Percentiles rank a stretch among this genome's conserved stretches.
phyloP scores from a whole-genome alignment of 805 yeast genomes.

The Candida bentonensis region DNA sequence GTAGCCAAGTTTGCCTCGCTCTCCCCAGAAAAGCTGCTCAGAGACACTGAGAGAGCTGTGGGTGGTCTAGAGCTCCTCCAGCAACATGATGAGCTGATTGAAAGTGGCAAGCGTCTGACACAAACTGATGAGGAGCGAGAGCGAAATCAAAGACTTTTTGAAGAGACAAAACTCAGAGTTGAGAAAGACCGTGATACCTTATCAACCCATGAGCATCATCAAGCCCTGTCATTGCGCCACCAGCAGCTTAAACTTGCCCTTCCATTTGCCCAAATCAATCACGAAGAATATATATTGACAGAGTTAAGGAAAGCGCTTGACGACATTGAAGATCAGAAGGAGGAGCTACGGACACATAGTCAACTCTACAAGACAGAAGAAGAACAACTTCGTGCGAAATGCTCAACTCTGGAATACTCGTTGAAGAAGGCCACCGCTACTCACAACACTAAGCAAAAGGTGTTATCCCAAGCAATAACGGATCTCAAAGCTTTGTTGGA shows the following conservation, averaged over 20 bases:
- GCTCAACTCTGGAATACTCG: too few species aligned
- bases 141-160: slow-evolving; percentile 19
- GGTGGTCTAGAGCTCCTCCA: slow-evolving; percentile 43
- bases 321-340: slow-evolving; percentile 30
- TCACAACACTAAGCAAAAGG: too few species aligned
- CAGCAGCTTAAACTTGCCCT: slow-evolving; percentile 3
- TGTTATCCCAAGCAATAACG: too few species aligned
- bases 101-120: slow-evolving; percentile 30
- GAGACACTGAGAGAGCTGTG: slow-evolving; percentile 71
- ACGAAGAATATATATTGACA: slow-evolving; percentile 1
- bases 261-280: background rate
- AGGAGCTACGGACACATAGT: slow-evolving; percentile 15
- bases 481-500: too few species aligned
- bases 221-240: background rate
- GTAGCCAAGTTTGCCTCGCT: slow-evolving; percentile 84
- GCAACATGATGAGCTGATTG: slow-evolving; percentile 43
- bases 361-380: background rate
- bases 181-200: slow-evolving; percentile 18
- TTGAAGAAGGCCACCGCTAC: too few species aligned
- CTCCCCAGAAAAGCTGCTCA: slow-evolving; percentile 56
- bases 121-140: slow-evolving; percentile 31
- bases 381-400: too few species aligned
- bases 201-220: slow-evolving; percentile 9
- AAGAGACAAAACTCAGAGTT: slow-evolving; percentile 5
- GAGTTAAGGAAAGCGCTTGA: slow-evolving; percentile 23